Conservation (phyloP, 305 asterid species). For the Plantago rigida region DNA sequence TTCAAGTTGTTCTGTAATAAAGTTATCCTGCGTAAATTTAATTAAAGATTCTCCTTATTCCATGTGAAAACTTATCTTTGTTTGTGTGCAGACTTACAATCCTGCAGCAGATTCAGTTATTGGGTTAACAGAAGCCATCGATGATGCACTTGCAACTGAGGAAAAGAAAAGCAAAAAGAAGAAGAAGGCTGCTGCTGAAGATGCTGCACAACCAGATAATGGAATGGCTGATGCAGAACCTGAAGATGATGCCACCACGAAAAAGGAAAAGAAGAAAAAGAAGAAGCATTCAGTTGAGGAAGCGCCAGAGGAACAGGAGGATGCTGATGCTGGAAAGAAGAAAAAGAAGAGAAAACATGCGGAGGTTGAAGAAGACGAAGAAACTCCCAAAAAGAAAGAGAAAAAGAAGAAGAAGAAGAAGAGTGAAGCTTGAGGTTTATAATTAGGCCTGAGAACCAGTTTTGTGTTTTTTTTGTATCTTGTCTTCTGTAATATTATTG, state of each 20-base stretch:
- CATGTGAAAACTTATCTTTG: constrained; percentile 2
- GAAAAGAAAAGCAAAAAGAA: constrained; percentile 34
- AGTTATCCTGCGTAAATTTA: background rate
- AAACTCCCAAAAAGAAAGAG: constrained; percentile 41
- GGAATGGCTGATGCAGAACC: constrained; percentile 24
- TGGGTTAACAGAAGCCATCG: constrained; percentile 34
- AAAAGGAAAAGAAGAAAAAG: constrained; percentile 61
- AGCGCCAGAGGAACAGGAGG: constrained; percentile 28
- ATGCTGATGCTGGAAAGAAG: constrained; percentile 30
- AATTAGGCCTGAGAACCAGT: background rate
- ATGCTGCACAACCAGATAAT: no score
- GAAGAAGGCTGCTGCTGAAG: constrained; percentile 33
- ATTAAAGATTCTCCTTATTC: background rate
- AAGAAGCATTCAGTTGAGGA: constrained; percentile 34
- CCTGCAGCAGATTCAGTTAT: constrained; percentile 73
- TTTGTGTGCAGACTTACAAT: constrained; percentile 53
- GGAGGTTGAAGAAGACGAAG: constrained; percentile 32
- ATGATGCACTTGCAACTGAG: constrained; percentile 24
- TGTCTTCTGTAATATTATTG: background rate
- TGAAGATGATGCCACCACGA: constrained; percentile 33
- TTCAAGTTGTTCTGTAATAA: no score
- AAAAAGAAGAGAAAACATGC: constrained; percentile 40
- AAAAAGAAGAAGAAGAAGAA: constrained; percentile 51
- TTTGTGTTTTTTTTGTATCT: background rate
- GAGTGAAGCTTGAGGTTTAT: constrained; percentile 29